Evolutionary conservation across 2,329 filamentous ascomycete species (phyloP).

Genomic region (Colletotrichum somersetense): DNA sequence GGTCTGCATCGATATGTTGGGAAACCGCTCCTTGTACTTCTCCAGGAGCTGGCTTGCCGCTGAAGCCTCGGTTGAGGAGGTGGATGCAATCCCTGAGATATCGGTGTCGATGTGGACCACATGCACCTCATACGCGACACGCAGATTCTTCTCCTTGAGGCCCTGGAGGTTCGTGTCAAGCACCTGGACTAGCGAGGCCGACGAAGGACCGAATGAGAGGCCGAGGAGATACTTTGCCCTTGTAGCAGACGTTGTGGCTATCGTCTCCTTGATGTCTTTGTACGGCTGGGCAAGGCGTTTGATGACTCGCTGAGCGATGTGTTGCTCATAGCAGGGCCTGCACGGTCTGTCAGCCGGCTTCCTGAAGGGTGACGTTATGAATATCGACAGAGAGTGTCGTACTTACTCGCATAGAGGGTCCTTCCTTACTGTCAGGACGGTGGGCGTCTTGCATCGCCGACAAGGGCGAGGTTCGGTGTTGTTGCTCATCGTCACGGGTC

Average conservation of each 20-base stretch:
- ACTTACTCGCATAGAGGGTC: conserved; percentile 47
- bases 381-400: background rate
- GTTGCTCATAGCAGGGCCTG: conserved; percentile 79
- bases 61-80: conserved; percentile 42
- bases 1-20: conserved; percentile 72
- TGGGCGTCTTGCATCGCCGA: conserved; percentile 44
- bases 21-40: conserved; percentile 71
- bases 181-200: conserved; percentile 80
- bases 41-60: conserved; percentile 61
- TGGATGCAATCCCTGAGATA: conserved; percentile 43
- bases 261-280: conserved; percentile 56
- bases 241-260: conserved; percentile 40
- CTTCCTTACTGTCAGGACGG: conserved; percentile 43
- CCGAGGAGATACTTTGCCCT: conserved; percentile 76
- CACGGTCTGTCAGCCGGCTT: conserved; percentile 11
- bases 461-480: conserved; percentile 40
- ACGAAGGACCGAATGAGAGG: conserved; percentile 86
- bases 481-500: conserved; percentile 27
- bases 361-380: background rate
- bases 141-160: conserved; percentile 73
- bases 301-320: conserved; percentile 81
- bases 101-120: conserved; percentile 68
- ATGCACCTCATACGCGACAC: conserved; percentile 75
- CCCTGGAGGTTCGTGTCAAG: conserved; percentile 77
- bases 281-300: conserved; percentile 74